These are phyloP conservation scores for Sclerotinia spermophila DNA, from an alignment of 2,329 filamentous ascomycete genomes.

Conservation along the genomic window DNA sequence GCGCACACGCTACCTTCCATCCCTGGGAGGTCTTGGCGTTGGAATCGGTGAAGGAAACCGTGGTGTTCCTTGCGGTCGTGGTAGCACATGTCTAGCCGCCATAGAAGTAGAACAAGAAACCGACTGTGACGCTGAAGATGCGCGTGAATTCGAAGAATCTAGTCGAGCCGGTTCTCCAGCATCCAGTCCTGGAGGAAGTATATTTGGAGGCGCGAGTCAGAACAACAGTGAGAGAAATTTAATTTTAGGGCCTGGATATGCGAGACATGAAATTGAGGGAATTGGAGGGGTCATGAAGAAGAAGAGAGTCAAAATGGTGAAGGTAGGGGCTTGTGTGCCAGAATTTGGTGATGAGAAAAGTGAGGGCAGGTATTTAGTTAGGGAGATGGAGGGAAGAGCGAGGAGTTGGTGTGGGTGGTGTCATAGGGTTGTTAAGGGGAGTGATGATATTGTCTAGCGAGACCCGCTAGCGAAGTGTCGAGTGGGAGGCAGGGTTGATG, in stretches of 20 bases:
- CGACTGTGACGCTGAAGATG: constrained; percentile 78
- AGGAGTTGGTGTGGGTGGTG: constrained; percentile 96
- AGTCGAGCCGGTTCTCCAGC: constrained; percentile 26
- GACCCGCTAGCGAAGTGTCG: not conserved
- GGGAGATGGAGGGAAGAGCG: constrained; percentile 64
- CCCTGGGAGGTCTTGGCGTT: constrained; percentile 75
- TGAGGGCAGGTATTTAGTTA: constrained; percentile 60
- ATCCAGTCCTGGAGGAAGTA: constrained; percentile 24
- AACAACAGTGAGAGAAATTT: constrained; percentile 25
- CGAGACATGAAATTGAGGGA: constrained; percentile 84
- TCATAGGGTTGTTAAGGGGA: constrained; percentile 65
- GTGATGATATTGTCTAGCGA: constrained; percentile 40
- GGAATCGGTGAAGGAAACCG: constrained; percentile 86
- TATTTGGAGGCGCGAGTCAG: constrained; percentile 15
- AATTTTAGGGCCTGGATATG: constrained; percentile 64
- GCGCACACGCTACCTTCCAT: constrained; percentile 79
- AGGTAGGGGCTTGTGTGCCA: constrained; percentile 78
- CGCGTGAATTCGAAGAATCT: constrained; percentile 37
- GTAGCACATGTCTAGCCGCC: constrained; percentile 69
- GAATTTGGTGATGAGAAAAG: constrained; percentile 78
- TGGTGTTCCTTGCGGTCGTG: constrained; percentile 84
- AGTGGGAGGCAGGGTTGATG: not conserved
- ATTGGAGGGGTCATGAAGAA: constrained; percentile 85
- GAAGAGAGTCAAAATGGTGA: constrained; percentile 78
- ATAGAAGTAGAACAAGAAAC: constrained; percentile 77